Evolutionary conservation across 2,329 filamentous ascomycete genomes (phyloP), one percentile per base, ranked within the genome.

Genomic region (Colletotrichum neosansevieriae): DNA sequence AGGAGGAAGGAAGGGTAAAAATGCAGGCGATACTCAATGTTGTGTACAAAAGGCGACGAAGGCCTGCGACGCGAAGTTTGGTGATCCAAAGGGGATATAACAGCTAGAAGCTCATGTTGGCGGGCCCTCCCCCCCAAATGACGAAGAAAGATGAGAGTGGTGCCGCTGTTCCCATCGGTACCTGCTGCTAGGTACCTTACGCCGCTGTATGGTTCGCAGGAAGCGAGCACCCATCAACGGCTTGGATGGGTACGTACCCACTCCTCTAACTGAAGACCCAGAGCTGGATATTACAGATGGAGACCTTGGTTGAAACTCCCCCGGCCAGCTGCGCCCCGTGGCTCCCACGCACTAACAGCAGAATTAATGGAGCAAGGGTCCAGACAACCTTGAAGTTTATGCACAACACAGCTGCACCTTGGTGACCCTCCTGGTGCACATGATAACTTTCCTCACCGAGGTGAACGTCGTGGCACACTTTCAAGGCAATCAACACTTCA

Each of bases 31-130:
- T 60, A 66, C 54, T 51, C 54, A 60, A 65, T 65, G 61, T 61
- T 66, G 54, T 36, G 61, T 42, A 21, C 51, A 24, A 68, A 58
- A 68, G 50, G 61, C 65, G 49, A 67, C 63, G 51, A 49, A 56
- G 29, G 19, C 49, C 54, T 38, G 61, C 61, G 57, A 59, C 66
- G 40, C 11, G 58, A 44, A 32, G 29, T 34, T 56, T 60, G 61
- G 66, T 64, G 65, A 65, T 69, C 56, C 66, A 69, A 69, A 69
- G 59, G 62, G 34, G 58, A 60, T 67, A 60, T 67, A 63, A 67
- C 57, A 63, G 63, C 59, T 57, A 29, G 29, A 58, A 67, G 63
- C 66, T 69, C 29, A 44, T 47, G 56, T 45, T 56, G 66, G 66
- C 66, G 61, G 66, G 54, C 47, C 57, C 56, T 21, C 45, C 60